A percentile compares a stretch with the other conserved stretches of the same genome.
These are phyloP conservation scores for Pseudopyricularia javanii DNA, from an alignment of 2,329 filamentous ascomycete genomes.

Conservation along the genomic window DNA sequence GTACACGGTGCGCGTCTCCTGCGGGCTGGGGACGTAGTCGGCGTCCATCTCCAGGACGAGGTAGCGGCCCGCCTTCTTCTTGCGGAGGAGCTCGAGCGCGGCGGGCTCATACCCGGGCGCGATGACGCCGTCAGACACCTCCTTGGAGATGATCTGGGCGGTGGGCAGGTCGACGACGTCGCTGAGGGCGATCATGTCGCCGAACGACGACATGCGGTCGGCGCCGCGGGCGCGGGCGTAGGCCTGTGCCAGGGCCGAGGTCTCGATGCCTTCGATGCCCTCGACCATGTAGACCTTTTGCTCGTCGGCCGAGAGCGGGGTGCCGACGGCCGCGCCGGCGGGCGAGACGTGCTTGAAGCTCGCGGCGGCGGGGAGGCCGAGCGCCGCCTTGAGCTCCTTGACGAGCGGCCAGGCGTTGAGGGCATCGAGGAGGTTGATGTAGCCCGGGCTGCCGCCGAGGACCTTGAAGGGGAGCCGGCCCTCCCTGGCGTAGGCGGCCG, in stretches of 20 bases:
- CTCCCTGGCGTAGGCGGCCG: constrained; percentile 65
- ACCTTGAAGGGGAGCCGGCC: constrained; percentile 87
- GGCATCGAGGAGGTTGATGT: constrained; percentile 93
- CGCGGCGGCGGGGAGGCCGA: constrained; percentile 80
- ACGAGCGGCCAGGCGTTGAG: constrained; percentile 96
- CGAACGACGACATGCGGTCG: constrained; percentile 97
- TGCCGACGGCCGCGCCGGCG: constrained; percentile 86
- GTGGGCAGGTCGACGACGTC: constrained; percentile 85
- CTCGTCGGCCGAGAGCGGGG: constrained; percentile 75
- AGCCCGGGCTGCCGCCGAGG: constrained; percentile 77
- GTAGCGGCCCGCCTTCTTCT: constrained; percentile 98
- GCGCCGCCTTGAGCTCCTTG: constrained; percentile 84
- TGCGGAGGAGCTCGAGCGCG: constrained; percentile 81
- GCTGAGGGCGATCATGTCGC: constrained; percentile 88
- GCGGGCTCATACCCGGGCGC: constrained; percentile 77
- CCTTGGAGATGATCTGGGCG: constrained; percentile 93
- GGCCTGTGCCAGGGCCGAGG: constrained; percentile 77
- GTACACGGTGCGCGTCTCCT: constrained; percentile 79
- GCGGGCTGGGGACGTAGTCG: constrained; percentile 67
- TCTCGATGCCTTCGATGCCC: constrained; percentile 81
- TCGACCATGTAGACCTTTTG: constrained; percentile 98
- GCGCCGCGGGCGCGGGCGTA: constrained; percentile 92
- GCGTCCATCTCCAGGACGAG: constrained; percentile 91
- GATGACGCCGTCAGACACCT: constrained; percentile 95
- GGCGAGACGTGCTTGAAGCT: constrained; percentile 99